A percentile compares a stretch with the other conserved stretches of the same genome.
Conservation (phyloP, 345 rosid genomes). For the Camelina sativa region DNA sequence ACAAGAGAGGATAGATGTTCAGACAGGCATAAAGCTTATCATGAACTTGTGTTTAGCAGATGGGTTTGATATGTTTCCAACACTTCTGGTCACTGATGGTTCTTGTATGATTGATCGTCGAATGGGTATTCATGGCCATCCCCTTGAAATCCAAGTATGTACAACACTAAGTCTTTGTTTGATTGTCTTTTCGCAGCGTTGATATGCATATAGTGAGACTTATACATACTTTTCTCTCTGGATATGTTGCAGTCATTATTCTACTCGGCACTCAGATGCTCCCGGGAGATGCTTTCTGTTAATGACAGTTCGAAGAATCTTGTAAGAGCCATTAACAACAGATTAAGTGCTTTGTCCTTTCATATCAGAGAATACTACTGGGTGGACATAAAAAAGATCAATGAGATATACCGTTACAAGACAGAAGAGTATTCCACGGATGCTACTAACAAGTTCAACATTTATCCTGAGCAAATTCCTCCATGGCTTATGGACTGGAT, state of each 20-base stretch:
- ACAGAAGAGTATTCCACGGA: conserved; percentile 89
- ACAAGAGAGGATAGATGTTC: conserved; percentile 92
- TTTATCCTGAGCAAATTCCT: conserved; percentile 91
- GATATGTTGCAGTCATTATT: conserved; percentile 65
- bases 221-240: conserved; percentile 3
- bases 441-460: conserved; percentile 86
- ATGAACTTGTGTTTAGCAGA: conserved; percentile 79
- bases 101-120: conserved; percentile 95
- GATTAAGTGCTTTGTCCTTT: conserved; percentile 82
- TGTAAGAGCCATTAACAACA: conserved; percentile 76
- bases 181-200: background rate
- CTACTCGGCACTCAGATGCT: conserved; percentile 75
- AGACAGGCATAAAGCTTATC: conserved; percentile 76
- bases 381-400: conserved; percentile 84
- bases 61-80: conserved; percentile 93
- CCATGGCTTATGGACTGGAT: conserved; percentile 92
- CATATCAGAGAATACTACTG: conserved; percentile 91
- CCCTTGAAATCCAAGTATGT: conserved; percentile 90
- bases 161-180: background rate
- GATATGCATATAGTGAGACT: background rate
- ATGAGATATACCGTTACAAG: conserved; percentile 88
- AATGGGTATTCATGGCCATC: conserved; percentile 94
- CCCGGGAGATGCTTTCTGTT: conserved; percentile 72
- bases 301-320: conserved; percentile 73
- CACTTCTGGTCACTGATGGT: conserved; percentile 83